Base-by-base conservation (phyloP, 2,329 filamentous ascomycete genomes). In the Botryotinia narcissicola region DNA sequence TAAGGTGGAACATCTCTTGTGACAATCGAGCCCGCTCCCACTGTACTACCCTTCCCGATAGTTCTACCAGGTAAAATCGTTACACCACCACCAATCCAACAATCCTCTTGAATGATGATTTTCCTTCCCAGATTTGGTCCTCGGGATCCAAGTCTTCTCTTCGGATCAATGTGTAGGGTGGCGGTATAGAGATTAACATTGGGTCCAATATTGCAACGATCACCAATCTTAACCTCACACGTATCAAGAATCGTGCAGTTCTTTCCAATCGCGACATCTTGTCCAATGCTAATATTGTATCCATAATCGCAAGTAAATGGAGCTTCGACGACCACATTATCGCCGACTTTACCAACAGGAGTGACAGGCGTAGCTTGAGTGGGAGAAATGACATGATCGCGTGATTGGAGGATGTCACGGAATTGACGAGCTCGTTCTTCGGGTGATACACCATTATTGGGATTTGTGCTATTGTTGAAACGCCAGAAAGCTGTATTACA, bases 251-350 rank as follows among this genome's bases (percentile, higher is more conserved):
- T 91, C 40, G 90, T 91, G 82, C 95, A 98, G 79, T 93, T 92
- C 72, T 93, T 88, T 29, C 92, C 93, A 77, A 99, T 92, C 72
- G 91, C 88, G 4, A 97, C 93, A 76, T 96, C 91, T 78, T 95
- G 91, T 20, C 93, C 95, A 77, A 99, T 92, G 66, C 88, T 88
- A 78, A 98, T 92, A 81, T 99, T 98, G 84, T 97, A 98, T 0
- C 96, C 96, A 80, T 98, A 98, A 79, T 98, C 94, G 81, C 95
- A 98, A 64, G 87, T 91, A 82, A 99, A 98, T 0, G 95, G 95
- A 4, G 93, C 90, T 79, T 97, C 94, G 40, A 99, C 92, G 60
- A 91, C 86, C 8, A 93, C 91, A 72, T 91, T 89, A 25, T 90
- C 88, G n/a, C 93, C 93, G 8, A 96, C 88, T 37, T 86, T 88